Conservation (phyloP, 2,329 filamentous ascomycete species). For the Geosmithia flava region DNA sequence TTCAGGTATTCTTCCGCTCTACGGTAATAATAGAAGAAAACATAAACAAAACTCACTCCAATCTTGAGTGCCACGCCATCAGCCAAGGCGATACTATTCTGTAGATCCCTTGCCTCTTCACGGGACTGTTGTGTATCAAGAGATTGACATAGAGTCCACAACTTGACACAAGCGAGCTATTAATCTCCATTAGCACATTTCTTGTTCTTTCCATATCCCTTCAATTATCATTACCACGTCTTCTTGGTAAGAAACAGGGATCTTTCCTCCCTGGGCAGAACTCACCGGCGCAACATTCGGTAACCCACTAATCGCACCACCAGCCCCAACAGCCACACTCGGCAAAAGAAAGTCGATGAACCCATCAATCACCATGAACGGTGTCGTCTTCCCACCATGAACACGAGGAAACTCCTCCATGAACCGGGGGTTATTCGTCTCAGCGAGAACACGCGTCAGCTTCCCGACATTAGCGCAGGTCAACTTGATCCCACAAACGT, state of each 20-base stretch:
- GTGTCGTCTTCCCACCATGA: too few species aligned
- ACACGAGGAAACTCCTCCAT: background rate
- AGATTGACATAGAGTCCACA: background rate
- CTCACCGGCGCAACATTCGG: conserved; percentile 1
- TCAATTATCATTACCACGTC: too few species aligned
- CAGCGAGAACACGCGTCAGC: conserved; percentile 17
- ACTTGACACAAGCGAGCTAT: background rate
- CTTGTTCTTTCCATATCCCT: background rate
- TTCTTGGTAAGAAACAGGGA: too few species aligned
- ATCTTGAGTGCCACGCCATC: background rate
- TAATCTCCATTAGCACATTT: background rate
- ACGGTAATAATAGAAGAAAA: too few species aligned
- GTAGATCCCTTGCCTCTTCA: background rate
- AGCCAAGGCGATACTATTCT: background rate
- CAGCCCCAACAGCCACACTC: conserved; percentile 8
- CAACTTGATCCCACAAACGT: conserved; percentile 57
- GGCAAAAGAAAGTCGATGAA: conserved; percentile 15
- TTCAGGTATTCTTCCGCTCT: background rate
- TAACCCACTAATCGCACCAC: background rate
- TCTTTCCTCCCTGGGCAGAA: too few species aligned
- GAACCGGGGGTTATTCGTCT: conserved; percentile 3
- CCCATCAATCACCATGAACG: conserved; percentile 11
- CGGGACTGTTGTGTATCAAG: background rate
- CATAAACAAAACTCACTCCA: background rate
- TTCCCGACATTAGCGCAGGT: conserved; percentile 63